Evolutionary conservation across 345 rosid genomes (phyloP), one percentile per base, ranked within the genome.

Genomic region (Citrus hindsii): DNA sequence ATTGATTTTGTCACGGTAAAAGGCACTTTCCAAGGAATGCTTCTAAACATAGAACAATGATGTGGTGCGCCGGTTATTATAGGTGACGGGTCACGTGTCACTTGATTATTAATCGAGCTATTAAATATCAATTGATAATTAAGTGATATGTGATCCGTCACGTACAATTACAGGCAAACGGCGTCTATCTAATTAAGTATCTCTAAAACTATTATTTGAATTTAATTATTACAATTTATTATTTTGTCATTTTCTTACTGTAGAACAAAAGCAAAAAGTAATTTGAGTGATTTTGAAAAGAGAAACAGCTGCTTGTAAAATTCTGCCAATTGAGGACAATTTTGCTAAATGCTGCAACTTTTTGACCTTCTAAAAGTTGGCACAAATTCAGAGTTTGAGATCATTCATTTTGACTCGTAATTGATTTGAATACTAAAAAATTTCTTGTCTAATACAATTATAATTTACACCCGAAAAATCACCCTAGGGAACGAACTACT

Each of bases 361-460:
- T 77, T 80, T 81, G 78, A 83, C 84, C 82, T 28, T 61, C 46
- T 46, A 55, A 79, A 81, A 51, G 72, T 67, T 53, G 70, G 78
- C 62, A 80, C 78, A 74, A 67, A 12, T 40, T 40, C 22, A 6
- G 58, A 21, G 38, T 2, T 58, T 6, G 65, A 62, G 40, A 63
- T 61, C 38, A 64, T 64, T 37, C 33, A 75, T 27, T 75, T 35
- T 42, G 25, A 62, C 33, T 61, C 38, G 13, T 13, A 24, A 2
- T 60, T 55, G 10, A 58, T 62, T 16, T 30, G 30, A 7, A 25
- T 7, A 73, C n/a, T 53, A 35, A 55, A 55, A 33, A 22, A 35
- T 13, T 73, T 21, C 32, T n/a, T 22, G 21, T 35, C 25, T 72
- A 25, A 6, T 68, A 51, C 33, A 28, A 16, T 51, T 71, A 71